Evolutionary conservation across 495 filamentous ascomycete genomes (phyloP), one percentile per base, ranked within the genome.

Genomic region (Penicillium cinerascens): DNA sequence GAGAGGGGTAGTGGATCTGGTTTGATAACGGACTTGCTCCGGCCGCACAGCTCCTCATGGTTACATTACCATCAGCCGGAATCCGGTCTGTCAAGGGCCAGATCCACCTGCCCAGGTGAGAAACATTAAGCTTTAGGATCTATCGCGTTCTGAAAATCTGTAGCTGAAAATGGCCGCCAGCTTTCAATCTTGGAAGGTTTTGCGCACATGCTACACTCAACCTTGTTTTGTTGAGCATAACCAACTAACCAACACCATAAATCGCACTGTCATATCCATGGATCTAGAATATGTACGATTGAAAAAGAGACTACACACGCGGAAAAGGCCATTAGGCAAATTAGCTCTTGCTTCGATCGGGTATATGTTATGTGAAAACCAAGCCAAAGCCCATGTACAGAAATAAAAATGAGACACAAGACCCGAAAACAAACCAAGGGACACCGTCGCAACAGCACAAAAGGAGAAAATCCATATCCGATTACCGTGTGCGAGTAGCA

Each of bases 291-390:
- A 29, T n/a, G n/a, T n/a, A n/a, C n/a, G n/a, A n/a, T n/a, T n/a
- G n/a, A 15, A 13, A 33, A 4, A 33, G 3, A 33, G 3, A 33
- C 29, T 33, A 33, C 29, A 33, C 8, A 33, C 11, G 29, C 29
- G 9, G 10, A 10, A 33, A 33, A 8, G 13, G 13, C 11, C 29
- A 33, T 33, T n/a, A n/a, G 33, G 47, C 55, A 54, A 45, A 43
- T 27, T 11, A 48, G 49, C 54, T 54, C 23, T 45, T 56, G 48
- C 56, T 56, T 60, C 53, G 42, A 65, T 63, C 51, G 63, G 63
- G 63, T 65, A 65, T 65, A 65, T 60, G 53, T 23, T 15, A 27
- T 44, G 51, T 53, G 40, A 60, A 63, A 52, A 46, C 47, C 47
- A 59, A 59, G 37, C 42, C 50, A 51, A 55, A 54, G 35, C 49